Evolutionary conservation across 768 basidiomycete genomes (phyloP), one percentile per base, ranked within the genome.

Genomic region (Paxillus rubicundulus): DNA sequence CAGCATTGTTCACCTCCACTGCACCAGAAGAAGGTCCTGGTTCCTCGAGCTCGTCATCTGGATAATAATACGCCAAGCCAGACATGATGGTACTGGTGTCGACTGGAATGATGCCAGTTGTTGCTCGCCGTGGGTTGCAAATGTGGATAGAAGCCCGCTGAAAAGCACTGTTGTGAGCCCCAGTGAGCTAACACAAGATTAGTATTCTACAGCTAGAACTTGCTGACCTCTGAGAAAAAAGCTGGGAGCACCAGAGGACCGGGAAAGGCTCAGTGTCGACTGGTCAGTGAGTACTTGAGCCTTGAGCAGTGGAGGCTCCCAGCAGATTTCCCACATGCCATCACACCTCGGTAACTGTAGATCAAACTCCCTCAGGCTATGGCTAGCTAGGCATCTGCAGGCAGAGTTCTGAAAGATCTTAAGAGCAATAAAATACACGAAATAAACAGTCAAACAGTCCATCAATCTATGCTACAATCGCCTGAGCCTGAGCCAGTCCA

Each of bases 1-100:
- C n/a, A n/a, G 24, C 37, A 27, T 16, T 51, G 16, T 38, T 40
- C 46, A 37, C 47, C 52, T 45, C 52, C 18, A 30, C 47, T 50
- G 16, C 37, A 46, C 50, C 24, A 21, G 45, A 50, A 20, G 38
- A 52, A 41, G 55, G 52, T 18, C 56, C 55, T 14, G 39, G 38
- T 21, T 14, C 45, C 45, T 53, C 57, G 9, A 44, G 33, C 34
- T 47, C 51, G 33, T 46, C 44, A 40, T 67, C 69, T 16, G 61
- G 61, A 24, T 27, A 28, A 52, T 69, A 63, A 47, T 69, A 69
- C 20, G 68, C 67, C 20, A 69, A 61, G 41, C 59, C 52, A 28
- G 65, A 71, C 69, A 69, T 71, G 55, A 39, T 37, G 36, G 18
- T 21, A 47, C 27, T 17, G 56, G 44, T 34, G 52, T 40, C 16